These are phyloP conservation scores for Narthecium ossifragum DNA, from an alignment of 106 monocot genomes.

Conservation along the genomic window DNA sequence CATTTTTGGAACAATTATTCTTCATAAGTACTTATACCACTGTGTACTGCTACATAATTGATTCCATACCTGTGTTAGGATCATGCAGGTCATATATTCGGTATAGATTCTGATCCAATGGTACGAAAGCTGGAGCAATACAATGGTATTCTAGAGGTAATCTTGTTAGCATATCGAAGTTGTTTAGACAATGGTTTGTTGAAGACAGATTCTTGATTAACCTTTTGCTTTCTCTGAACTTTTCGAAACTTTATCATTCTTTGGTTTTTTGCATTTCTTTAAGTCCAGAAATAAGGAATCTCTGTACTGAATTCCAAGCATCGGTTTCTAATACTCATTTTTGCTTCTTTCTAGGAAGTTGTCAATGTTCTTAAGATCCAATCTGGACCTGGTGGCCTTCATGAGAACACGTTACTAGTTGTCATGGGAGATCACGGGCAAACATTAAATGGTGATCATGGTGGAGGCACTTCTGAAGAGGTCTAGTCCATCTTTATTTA, in stretches of 20 bases:
- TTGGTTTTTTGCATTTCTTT: neutral
- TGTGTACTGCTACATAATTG: no score
- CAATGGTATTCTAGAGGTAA: constrained; percentile 74
- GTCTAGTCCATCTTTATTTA: constrained; percentile 20
- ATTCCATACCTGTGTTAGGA: constrained; percentile 35
- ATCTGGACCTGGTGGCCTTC: constrained; percentile 71
- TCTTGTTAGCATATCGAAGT: neutral
- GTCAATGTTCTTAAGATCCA: constrained; percentile 55
- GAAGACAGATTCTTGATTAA: neutral
- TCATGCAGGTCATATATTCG: constrained; percentile 96
- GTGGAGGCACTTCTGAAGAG: constrained; percentile 97
- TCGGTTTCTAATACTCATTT: neutral
- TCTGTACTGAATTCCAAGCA: no score
- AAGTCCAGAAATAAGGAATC: no score
- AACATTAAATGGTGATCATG: constrained; percentile 96
- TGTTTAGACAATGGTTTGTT: neutral
- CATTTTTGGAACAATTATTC: no score
- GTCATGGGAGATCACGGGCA: constrained; percentile 99
- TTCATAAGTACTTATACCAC: no score
- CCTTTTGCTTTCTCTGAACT: neutral
- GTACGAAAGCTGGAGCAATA: constrained; percentile 87
- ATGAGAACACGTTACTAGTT: constrained; percentile 81
- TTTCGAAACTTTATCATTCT: neutral
- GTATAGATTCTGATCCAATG: constrained; percentile 90
- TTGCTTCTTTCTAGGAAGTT: constrained; percentile 47